Evolutionary conservation across 2,329 filamentous ascomycete species (phyloP).

Genomic region (Talaromyces piceae): DNA sequence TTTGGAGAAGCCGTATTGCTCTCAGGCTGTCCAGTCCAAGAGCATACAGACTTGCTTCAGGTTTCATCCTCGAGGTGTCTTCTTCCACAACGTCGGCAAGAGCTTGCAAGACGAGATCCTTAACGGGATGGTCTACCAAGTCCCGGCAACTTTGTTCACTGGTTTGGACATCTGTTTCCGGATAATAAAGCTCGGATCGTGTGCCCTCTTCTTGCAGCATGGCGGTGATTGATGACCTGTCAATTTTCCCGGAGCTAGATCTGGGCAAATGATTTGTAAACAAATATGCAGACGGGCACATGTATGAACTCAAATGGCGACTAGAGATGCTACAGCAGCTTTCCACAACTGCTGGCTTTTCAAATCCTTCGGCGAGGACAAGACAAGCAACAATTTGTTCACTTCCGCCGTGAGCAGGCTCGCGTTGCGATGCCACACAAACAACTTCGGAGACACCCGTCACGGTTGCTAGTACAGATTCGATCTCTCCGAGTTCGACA

Average conservation of each 20-base stretch:
- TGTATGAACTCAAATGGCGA: slow-evolving; percentile 17
- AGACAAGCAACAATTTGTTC: slow-evolving; percentile 22
- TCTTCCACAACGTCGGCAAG: neutral
- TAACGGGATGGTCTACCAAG: neutral
- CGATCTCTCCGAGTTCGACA: slow-evolving; percentile 47
- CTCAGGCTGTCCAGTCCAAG: slow-evolving; percentile 30
- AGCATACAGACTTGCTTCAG: slow-evolving; percentile 16
- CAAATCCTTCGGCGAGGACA: slow-evolving; percentile 12
- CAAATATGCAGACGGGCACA: slow-evolving; percentile 19
- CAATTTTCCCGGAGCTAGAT: slow-evolving; percentile 22
- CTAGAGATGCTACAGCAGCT: slow-evolving; percentile 13
- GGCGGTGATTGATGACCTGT: slow-evolving; percentile 17
- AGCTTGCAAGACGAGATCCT: neutral
- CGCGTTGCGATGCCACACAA: slow-evolving; percentile 16
- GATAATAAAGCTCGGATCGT: neutral
- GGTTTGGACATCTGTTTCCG: neutral
- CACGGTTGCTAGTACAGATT: slow-evolving; percentile 19
- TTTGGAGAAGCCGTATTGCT: slow-evolving; percentile 28
- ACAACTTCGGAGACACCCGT: slow-evolving; percentile 18
- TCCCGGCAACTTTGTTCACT: neutral
- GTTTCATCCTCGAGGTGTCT: slow-evolving; percentile 12
- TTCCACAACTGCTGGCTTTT: slow-evolving; percentile 11
- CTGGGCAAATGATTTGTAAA: slow-evolving; percentile 18
- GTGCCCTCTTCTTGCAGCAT: slow-evolving; percentile 8
- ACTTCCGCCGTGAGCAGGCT: slow-evolving; percentile 14